Percentiles rank a stretch among this genome's conserved stretches.
These are phyloP conservation scores for Avena eriantha DNA, from an alignment of 176 grass and related monocot genomes.

Conservation along the genomic window DNA sequence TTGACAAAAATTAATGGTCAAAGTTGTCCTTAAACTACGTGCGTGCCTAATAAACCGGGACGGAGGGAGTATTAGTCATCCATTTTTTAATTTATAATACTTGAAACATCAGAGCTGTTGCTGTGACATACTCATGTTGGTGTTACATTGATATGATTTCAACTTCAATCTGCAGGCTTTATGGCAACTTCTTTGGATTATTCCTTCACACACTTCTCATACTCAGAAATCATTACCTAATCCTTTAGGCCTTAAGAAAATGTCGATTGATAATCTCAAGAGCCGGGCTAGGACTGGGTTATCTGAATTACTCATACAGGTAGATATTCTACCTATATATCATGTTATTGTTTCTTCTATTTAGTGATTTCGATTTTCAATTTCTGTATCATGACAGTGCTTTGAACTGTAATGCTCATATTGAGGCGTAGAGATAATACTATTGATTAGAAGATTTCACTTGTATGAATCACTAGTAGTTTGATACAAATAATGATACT, in stretches of 20 bases:
- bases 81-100: slow-evolving; percentile 2
- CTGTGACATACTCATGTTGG: background rate
- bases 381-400: background rate
- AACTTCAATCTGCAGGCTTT: slow-evolving; percentile 67
- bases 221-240: slow-evolving; percentile 55
- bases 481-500: background rate
- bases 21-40: no score
- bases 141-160: slow-evolving; percentile 9
- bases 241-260: slow-evolving; percentile 77
- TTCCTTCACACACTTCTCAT: slow-evolving; percentile 63
- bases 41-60: no score
- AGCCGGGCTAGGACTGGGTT: slow-evolving; percentile 68
- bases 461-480: no score
- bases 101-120: slow-evolving; percentile 33
- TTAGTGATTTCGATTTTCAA: slow-evolving; percentile 16
- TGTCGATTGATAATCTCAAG: slow-evolving; percentile 88
- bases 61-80: no score
- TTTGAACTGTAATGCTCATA: slow-evolving; percentile 10
- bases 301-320: slow-evolving; percentile 88
- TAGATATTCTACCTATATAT: slow-evolving; percentile 41
- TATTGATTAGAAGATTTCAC: background rate
- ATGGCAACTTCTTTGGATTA: slow-evolving; percentile 98
- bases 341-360: slow-evolving; percentile 32
- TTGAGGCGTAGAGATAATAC: slow-evolving; percentile 13
- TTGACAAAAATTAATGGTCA: no score